These are phyloP conservation scores for Brassica incana DNA, from an alignment of 345 rosid genomes.

Conservation along the genomic window DNA sequence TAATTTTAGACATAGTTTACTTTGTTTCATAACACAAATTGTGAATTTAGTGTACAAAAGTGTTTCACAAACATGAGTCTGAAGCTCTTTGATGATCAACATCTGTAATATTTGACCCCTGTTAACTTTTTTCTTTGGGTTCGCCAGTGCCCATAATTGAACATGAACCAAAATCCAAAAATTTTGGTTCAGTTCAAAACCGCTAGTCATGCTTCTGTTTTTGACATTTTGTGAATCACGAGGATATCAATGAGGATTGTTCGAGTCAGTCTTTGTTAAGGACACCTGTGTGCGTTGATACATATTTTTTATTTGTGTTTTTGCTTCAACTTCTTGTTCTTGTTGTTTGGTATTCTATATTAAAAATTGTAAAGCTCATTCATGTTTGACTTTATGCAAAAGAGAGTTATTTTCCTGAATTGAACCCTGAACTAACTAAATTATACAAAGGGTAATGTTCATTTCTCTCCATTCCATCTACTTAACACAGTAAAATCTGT, in stretches of 20 bases:
- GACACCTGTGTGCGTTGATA: conserved; percentile 55
- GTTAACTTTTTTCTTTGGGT: background rate
- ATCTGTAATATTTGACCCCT: background rate
- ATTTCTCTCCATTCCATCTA: background rate
- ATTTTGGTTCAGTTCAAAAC: background rate
- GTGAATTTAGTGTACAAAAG: background rate
- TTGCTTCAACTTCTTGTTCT: background rate
- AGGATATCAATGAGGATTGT: conserved; percentile 72
- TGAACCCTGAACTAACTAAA: conserved; percentile 62
- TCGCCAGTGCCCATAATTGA: background rate
- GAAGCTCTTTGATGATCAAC: background rate
- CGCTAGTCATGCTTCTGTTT: background rate
- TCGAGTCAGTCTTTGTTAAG: conserved; percentile 74
- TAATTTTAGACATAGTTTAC: background rate
- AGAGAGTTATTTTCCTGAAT: conserved; percentile 56
- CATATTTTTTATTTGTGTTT: background rate
- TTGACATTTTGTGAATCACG: conserved; percentile 40
- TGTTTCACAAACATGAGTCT: background rate
- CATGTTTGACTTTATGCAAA: conserved; percentile 43
- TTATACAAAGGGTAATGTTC: conserved; percentile 68
- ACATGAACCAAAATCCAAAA: background rate
- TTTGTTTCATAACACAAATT: background rate
- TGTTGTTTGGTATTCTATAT: background rate
- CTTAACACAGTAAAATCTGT: background rate
- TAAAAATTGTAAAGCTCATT: conserved; percentile 1